These are phyloP conservation scores for Patellifolia procumbens DNA, from an alignment of 179 eudicot species.

Conservation along the genomic window DNA sequence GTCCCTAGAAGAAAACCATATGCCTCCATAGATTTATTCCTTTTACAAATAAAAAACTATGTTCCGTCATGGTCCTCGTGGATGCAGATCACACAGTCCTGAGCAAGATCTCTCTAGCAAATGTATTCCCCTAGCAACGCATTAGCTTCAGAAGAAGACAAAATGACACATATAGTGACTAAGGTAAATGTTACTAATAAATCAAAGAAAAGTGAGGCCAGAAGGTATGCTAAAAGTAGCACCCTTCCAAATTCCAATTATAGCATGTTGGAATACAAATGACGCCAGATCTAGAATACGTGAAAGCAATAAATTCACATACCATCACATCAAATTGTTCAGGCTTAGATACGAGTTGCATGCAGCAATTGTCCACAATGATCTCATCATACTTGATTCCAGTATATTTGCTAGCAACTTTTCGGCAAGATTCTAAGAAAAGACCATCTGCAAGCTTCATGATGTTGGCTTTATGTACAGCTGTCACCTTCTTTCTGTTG, in stretches of 20 bases:
- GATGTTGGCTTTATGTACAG: constrained; percentile 89
- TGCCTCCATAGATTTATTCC: too few relatives aligned
- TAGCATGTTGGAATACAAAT: background rate
- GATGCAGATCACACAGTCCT: too few relatives aligned
- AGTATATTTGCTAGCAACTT: constrained; percentile 71
- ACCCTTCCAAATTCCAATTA: background rate
- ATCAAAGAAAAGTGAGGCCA: background rate
- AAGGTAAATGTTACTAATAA: background rate
- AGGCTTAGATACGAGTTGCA: constrained; percentile 94
- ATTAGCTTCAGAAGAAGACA: background rate
- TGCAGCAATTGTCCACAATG: constrained; percentile 92
- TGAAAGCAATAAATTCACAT: constrained; percentile 26
- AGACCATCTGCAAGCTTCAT: constrained; percentile 91
- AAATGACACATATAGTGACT: background rate
- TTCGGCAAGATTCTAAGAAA: constrained; percentile 76
- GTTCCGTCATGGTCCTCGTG: too few relatives aligned
- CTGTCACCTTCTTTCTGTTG: constrained; percentile 76
- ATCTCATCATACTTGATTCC: constrained; percentile 71
- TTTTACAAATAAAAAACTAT: too few relatives aligned
- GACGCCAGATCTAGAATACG: background rate
- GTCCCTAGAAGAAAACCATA: too few relatives aligned
- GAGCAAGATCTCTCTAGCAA: too few relatives aligned
- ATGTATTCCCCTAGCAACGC: background rate
- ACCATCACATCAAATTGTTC: constrained; percentile 98
- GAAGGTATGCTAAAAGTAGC: background rate